These are phyloP conservation scores for Eucalyptus sp. DNA, from an alignment of 345 rosid species.

Conservation along the genomic window DNA sequence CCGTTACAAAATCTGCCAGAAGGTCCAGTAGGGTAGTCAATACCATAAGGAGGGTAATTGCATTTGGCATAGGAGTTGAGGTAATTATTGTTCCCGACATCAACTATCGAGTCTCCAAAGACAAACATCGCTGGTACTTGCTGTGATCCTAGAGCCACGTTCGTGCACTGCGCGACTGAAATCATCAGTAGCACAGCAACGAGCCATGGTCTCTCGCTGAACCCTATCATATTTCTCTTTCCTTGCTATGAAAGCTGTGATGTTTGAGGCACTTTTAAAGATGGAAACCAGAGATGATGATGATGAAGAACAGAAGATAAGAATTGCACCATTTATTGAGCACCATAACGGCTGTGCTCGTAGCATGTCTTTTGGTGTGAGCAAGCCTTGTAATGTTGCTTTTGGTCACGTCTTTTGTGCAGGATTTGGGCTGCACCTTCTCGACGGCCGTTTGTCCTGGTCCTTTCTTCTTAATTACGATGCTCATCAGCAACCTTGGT, in stretches of 20 bases:
- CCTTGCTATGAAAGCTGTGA: background rate
- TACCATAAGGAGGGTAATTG: constrained; percentile 74
- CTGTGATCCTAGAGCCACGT: background rate
- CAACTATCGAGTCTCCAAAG: constrained; percentile 82
- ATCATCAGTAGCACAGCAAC: background rate
- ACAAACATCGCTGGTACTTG: constrained; percentile 68
- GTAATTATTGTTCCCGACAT: constrained; percentile 76
- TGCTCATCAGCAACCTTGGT: background rate
- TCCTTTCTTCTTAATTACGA: background rate
- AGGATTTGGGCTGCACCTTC: background rate
- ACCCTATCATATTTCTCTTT: background rate
- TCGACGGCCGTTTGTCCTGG: background rate
- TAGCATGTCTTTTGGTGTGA: background rate
- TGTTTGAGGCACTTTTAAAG: background rate
- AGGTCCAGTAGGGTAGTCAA: constrained; percentile 54
- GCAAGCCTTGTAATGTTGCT: background rate
- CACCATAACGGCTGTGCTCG: background rate
- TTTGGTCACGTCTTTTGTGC: background rate
- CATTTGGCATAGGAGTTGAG: constrained; percentile 50
- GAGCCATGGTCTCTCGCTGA: background rate
- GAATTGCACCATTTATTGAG: background rate
- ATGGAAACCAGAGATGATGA: background rate
- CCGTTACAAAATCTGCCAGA: constrained; percentile 83
- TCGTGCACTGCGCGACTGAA: background rate
- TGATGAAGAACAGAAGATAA: background rate